These are phyloP conservation scores for Takashimella tepidaria DNA, from an alignment of 1,284 basidiomycete species.

Conservation along the genomic window DNA sequence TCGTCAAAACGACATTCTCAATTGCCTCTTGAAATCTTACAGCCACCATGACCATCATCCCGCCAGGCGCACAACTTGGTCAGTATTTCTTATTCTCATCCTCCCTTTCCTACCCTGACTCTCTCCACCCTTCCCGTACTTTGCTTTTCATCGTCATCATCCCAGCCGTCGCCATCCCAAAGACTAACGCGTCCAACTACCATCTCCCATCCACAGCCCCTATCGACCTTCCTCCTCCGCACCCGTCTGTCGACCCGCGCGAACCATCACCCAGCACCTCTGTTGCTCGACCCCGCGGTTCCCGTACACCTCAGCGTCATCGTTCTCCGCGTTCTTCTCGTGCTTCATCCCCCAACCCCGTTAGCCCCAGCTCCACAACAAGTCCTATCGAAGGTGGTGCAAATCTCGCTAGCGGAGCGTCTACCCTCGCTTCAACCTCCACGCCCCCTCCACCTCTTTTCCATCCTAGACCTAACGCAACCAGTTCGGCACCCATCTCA, in stretches of 20 bases:
- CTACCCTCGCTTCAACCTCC: background rate
- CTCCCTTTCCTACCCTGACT: background rate
- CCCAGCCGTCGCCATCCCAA: background rate
- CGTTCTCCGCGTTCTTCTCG: conserved; percentile 34
- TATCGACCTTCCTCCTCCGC: conserved; percentile 43
- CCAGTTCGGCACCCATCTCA: background rate
- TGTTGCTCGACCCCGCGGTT: conserved; percentile 19
- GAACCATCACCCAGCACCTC: conserved; percentile 32
- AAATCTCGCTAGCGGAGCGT: conserved; percentile 3
- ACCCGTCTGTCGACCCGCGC: conserved; percentile 39
- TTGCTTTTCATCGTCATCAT: background rate
- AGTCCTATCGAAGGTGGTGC: conserved; percentile 15
- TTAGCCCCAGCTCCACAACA: conserved; percentile 4
- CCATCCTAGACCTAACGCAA: background rate
- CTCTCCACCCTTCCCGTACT: background rate
- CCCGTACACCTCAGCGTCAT: conserved; percentile 34
- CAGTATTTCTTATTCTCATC: conserved; percentile 9
- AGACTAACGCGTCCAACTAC: background rate
- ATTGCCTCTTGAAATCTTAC: too few species aligned
- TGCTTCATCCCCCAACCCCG: conserved; percentile 24
- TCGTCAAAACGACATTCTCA: too few species aligned
- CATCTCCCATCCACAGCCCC: conserved; percentile 25
- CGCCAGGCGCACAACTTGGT: conserved; percentile 39
- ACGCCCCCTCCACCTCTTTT: background rate
- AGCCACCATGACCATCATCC: conserved; percentile 37